Percentiles rank a stretch among this genome's conserved stretches.
phyloP scores from a whole-genome alignment of 139 green algal genomes.

The Nannochloris sp. region DNA sequence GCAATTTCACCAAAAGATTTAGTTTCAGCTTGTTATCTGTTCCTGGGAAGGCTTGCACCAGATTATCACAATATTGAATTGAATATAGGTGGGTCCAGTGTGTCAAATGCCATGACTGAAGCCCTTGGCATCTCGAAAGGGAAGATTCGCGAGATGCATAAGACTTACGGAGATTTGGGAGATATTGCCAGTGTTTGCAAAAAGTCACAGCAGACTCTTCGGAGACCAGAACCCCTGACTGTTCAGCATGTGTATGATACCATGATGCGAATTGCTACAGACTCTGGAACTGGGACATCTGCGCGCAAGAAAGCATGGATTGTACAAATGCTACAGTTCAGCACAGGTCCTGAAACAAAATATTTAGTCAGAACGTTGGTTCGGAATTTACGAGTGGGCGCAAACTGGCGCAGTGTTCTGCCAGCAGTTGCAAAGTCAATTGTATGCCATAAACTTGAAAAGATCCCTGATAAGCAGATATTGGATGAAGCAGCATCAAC shows the following conservation, averaged over 20 bases:
- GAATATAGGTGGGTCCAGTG: slow-evolving; percentile 45
- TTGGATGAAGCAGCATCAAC: slow-evolving; percentile 48
- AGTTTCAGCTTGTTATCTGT: slow-evolving; percentile 55
- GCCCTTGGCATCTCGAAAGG: slow-evolving; percentile 40
- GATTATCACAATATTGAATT: slow-evolving; percentile 49
- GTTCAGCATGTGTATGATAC: slow-evolving; percentile 46
- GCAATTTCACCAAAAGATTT: slow-evolving; percentile 47
- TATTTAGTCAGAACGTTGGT: slow-evolving; percentile 73
- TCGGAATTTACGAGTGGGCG: slow-evolving; percentile 74
- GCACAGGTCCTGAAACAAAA: slow-evolving; percentile 49
- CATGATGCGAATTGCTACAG: slow-evolving; percentile 38
- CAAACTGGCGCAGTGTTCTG: slow-evolving; percentile 71
- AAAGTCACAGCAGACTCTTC: slow-evolving; percentile 52
- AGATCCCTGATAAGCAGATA: slow-evolving; percentile 28
- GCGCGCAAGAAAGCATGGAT: slow-evolving; percentile 41
- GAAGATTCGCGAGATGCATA: slow-evolving; percentile 63
- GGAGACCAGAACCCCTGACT: slow-evolving; percentile 49
- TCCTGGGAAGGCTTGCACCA: slow-evolving; percentile 55
- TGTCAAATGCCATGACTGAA: slow-evolving; percentile 45
- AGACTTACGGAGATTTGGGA: slow-evolving; percentile 62
- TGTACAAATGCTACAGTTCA: slow-evolving; percentile 49
- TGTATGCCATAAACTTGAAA: slow-evolving; percentile 35
- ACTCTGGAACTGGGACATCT: slow-evolving; percentile 32
- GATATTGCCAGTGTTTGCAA: slow-evolving; percentile 68
- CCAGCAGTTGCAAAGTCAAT: slow-evolving; percentile 56